Percentiles rank a stretch among this genome's conserved stretches.
These are phyloP conservation scores for Plasmodium adleri DNA, from an alignment of 169 alveolate species.

Conservation along the genomic window DNA sequence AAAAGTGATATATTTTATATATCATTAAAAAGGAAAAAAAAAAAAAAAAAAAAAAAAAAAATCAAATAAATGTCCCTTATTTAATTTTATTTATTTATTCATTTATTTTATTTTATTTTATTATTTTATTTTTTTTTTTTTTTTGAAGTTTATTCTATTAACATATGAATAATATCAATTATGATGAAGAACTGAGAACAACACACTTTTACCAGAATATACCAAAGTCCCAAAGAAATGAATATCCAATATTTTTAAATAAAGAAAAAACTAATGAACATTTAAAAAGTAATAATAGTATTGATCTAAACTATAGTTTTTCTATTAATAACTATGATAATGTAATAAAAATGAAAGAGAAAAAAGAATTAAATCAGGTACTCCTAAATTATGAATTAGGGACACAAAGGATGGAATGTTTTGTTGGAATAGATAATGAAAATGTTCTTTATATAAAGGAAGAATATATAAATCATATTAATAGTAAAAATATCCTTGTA, in stretches of 20 bases:
- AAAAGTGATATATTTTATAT: too few species aligned
- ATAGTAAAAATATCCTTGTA: constrained; percentile 37
- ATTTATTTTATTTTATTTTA: background rate
- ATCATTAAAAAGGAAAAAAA: too few species aligned
- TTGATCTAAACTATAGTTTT: background rate
- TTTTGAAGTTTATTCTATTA: background rate
- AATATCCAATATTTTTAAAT: background rate
- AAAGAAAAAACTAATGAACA: background rate
- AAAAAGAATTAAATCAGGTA: constrained; percentile 1
- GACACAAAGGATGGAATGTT: constrained; percentile 18
- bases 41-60: too few species aligned
- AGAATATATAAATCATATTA: constrained; percentile 20
- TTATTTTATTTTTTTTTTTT: background rate
- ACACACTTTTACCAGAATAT: background rate
- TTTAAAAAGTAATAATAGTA: constrained; percentile 10
- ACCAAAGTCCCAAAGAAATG: constrained; percentile 3
- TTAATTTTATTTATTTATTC: too few species aligned
- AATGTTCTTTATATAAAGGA: constrained; percentile 36
- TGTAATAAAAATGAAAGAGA: constrained; percentile 16
- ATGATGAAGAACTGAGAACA: constrained; percentile 19
- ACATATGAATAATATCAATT: constrained; percentile 5
- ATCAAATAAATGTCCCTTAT: too few species aligned
- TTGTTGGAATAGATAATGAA: constrained; percentile 58
- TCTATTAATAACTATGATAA: background rate
- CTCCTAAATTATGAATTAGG: constrained; percentile 14